Conservation (phyloP, 179 eudicot genomes). For the Silene vulgaris region DNA sequence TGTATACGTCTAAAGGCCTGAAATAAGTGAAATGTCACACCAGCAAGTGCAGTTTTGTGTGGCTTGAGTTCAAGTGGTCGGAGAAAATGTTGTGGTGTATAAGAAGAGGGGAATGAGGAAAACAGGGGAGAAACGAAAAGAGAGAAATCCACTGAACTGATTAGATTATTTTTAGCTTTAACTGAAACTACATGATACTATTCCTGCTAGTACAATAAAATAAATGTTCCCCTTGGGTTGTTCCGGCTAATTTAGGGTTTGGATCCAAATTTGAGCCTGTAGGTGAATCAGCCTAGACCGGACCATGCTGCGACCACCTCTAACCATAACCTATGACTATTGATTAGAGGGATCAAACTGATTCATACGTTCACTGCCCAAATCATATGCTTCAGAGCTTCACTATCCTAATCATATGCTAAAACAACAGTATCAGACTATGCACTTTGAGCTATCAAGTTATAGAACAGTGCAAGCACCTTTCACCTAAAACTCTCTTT, state of each 20-base stretch:
- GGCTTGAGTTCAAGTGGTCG: background rate
- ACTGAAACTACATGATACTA: background rate
- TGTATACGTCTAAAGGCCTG: too few relatives aligned
- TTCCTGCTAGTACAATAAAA: background rate
- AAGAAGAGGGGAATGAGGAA: background rate
- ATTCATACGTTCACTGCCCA: background rate
- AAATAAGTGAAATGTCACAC: too few relatives aligned
- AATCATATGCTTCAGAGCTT: too few relatives aligned
- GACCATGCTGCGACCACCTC: background rate
- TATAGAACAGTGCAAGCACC: too few relatives aligned
- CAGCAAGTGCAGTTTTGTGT: background rate
- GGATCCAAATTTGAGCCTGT: background rate
- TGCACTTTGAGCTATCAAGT: too few relatives aligned
- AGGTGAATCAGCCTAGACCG: background rate
- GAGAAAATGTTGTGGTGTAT: background rate
- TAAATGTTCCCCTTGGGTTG: background rate
- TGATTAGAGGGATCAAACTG: background rate
- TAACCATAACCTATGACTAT: background rate
- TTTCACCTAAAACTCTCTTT: too few relatives aligned
- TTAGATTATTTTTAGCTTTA: too few relatives aligned
- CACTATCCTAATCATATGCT: too few relatives aligned
- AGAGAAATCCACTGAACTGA: background rate
- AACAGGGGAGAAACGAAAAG: background rate
- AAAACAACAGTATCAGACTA: too few relatives aligned
- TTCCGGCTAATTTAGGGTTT: background rate